These are phyloP conservation scores for Aegilops bicornis DNA, from an alignment of 176 grass and related monocot species.

Conservation along the genomic window DNA sequence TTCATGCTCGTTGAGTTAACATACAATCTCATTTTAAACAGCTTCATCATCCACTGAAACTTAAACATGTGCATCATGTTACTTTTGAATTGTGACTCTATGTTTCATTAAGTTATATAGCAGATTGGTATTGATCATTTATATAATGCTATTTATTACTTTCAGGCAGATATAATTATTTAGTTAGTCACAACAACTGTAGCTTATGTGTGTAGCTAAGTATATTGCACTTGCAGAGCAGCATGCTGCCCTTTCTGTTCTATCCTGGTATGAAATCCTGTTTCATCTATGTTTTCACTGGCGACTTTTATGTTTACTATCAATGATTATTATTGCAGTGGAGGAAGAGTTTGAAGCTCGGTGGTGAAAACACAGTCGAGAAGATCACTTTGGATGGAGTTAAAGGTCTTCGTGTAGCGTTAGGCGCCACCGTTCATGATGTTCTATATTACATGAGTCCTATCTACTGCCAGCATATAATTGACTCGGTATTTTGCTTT, in stretches of 20 bases:
- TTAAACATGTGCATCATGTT: not conserved
- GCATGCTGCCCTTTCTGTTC: constrained; percentile 11
- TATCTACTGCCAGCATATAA: constrained; percentile 97
- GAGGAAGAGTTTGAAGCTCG: constrained; percentile 87
- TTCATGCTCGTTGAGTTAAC: constrained; percentile 2
- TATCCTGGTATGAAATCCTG: constrained; percentile 6
- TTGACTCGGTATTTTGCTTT: constrained; percentile 83
- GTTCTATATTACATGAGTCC: constrained; percentile 99
- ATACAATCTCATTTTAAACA: constrained; percentile 4
- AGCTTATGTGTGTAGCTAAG: not conserved
- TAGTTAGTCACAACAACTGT: not conserved
- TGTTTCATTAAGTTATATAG: constrained; percentile 14
- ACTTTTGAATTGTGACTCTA: not conserved
- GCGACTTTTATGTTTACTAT: constrained; percentile 13
- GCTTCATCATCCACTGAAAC: constrained; percentile 1
- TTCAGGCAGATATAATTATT: not conserved
- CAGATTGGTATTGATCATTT: constrained; percentile 6
- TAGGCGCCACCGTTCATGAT: constrained; percentile 95
- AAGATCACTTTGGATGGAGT: constrained; percentile 96
- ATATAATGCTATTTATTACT: not conserved
- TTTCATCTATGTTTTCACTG: not conserved
- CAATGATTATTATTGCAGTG: constrained; percentile 56
- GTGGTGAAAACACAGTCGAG: constrained; percentile 85
- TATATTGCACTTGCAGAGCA: constrained; percentile 11
- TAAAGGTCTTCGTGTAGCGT: constrained; percentile 77